Conservation (phyloP, 2,329 filamentous ascomycete species). For the Ramichloridium luteum region DNA sequence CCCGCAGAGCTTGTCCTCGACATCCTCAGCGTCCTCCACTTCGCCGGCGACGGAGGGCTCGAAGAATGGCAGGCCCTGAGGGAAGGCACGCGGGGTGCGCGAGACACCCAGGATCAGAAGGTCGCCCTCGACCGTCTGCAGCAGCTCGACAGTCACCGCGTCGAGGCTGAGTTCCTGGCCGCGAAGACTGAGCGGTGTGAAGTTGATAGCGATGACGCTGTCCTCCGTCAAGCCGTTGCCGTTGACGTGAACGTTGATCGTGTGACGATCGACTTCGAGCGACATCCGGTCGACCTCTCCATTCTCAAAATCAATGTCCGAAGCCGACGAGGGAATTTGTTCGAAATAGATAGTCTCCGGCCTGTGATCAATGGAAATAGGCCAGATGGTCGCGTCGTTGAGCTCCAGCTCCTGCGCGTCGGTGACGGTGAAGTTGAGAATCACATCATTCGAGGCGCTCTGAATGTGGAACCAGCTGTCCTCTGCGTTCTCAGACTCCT, state of each 20-base stretch:
- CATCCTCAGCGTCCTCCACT: no score
- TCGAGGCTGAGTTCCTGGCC: slow-evolving; percentile 38
- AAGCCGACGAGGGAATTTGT: slow-evolving; percentile 14
- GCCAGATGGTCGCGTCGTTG: slow-evolving; percentile 51
- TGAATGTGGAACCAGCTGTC: slow-evolving; percentile 21
- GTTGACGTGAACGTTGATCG: no score
- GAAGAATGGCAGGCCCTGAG: background rate
- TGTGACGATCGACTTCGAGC: slow-evolving; percentile 23
- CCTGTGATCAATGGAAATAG: no score
- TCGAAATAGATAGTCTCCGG: no score
- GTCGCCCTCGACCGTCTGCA: slow-evolving; percentile 45
- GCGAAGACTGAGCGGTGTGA: slow-evolving; percentile 51
- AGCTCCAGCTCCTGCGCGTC: slow-evolving; percentile 40
- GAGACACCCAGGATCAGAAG: slow-evolving; percentile 43
- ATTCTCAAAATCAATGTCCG: slow-evolving; percentile 14
- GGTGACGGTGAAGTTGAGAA: slow-evolving; percentile 42
- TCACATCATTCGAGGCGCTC: slow-evolving; percentile 22
- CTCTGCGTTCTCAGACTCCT: slow-evolving; percentile 12
- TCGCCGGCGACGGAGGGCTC: no score
- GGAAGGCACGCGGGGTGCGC: background rate
- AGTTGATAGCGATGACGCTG: slow-evolving; percentile 41
- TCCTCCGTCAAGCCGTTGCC: no score
- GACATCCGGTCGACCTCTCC: slow-evolving; percentile 24
- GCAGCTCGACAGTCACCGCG: slow-evolving; percentile 47
- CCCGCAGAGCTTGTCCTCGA: background rate